Percentiles rank a stretch among this genome's conserved stretches.
Evolutionary conservation across 805 yeast species (phyloP).

Genomic region (Lipomyces spencermartinsiae): DNA sequence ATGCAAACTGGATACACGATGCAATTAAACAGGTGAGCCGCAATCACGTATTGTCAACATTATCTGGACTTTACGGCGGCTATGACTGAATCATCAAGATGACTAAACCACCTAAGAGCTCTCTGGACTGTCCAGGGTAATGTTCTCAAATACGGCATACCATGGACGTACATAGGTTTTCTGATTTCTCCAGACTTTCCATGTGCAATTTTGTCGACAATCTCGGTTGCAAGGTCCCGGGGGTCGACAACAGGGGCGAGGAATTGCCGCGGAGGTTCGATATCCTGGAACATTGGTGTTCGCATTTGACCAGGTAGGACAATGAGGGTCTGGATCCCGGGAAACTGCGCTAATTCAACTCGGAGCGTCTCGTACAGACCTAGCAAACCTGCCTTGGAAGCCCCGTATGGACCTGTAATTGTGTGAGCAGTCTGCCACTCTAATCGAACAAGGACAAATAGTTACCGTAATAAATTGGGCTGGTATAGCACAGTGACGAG

Average conservation of each 20-base stretch:
- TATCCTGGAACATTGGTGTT: constrained; percentile 75
- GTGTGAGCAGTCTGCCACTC: background rate
- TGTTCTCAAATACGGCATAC: constrained; percentile 73
- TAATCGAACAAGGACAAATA: background rate
- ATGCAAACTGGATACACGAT: background rate
- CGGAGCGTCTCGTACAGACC: constrained; percentile 84
- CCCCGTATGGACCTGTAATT: constrained; percentile 73
- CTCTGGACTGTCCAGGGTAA: constrained; percentile 60
- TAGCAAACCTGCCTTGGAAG: constrained; percentile 84
- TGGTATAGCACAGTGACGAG: constrained; percentile 81
- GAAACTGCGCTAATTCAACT: constrained; percentile 60
- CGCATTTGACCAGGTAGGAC: constrained; percentile 85
- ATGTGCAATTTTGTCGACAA: constrained; percentile 60
- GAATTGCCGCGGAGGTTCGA: constrained; percentile 71
- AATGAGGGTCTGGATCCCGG: constrained; percentile 72
- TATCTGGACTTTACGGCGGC: constrained; percentile 7
- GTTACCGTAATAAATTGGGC: constrained; percentile 72
- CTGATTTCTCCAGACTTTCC: constrained; percentile 74
- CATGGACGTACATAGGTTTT: constrained; percentile 76
- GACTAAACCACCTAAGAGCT: constrained; percentile 59
- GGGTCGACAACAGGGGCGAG: constrained; percentile 88
- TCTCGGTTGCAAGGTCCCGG: constrained; percentile 61
- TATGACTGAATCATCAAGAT: constrained; percentile 61
- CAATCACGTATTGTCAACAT: background rate
- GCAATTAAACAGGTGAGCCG: background rate